These are phyloP conservation scores for Solanum tarijense DNA, from an alignment of 257 asterid species.

Conservation along the genomic window DNA sequence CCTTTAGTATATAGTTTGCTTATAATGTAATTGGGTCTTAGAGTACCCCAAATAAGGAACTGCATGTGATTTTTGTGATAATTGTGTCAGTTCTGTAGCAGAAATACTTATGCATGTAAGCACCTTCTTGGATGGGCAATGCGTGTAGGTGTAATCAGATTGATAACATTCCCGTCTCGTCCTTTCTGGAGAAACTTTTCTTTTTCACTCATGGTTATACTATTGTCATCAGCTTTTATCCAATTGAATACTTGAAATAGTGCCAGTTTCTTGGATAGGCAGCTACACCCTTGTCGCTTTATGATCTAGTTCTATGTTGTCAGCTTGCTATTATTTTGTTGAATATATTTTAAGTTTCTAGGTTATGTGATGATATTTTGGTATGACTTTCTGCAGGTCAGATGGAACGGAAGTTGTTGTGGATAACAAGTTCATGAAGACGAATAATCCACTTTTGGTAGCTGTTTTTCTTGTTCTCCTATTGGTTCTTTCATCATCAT, in stretches of 20 bases:
- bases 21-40: not conserved
- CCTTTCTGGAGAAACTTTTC: not conserved
- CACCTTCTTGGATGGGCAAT: not conserved
- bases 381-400: conserved; percentile 35
- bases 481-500: not conserved
- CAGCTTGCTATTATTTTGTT: not conserved
- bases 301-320: not conserved
- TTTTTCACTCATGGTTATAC: not conserved
- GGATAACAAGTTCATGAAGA: conserved; percentile 83
- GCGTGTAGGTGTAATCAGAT: not conserved
- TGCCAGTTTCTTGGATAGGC: not conserved
- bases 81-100: not conserved
- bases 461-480: not conserved
- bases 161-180: not conserved
- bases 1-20: not conserved
- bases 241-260: not conserved
- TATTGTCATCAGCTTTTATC: not conserved
- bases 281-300: not conserved
- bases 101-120: not conserved
- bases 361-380: not conserved
- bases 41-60: not conserved
- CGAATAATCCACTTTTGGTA: conserved; percentile 72
- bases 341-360: not conserved
- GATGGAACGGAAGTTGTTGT: conserved; percentile 75
- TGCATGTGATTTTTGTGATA: not conserved